Evolutionary conservation across 768 basidiomycete species (phyloP).

Genomic region (Russula ochroleuca): DNA sequence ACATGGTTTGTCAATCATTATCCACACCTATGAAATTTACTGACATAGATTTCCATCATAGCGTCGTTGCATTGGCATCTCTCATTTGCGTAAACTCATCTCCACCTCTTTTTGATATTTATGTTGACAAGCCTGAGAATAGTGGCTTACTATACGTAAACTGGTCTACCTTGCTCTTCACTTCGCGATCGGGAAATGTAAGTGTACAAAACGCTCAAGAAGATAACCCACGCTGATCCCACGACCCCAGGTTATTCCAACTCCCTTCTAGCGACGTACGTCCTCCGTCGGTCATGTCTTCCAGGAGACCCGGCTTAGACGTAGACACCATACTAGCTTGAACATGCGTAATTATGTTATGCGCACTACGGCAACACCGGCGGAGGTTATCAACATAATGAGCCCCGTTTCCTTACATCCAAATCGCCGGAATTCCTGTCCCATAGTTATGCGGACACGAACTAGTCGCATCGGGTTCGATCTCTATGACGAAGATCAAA

Average conservation of each 20-base stretch:
- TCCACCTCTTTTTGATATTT: not conserved
- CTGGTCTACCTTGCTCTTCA: conserved; percentile 20
- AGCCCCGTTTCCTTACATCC: not conserved
- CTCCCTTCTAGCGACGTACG: conserved; percentile 21
- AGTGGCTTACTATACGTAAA: conserved; percentile 15
- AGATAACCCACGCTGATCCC: not conserved
- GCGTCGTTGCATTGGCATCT: conserved; percentile 14
- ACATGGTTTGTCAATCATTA: conserved; percentile 12
- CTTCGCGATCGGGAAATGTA: conserved; percentile 24
- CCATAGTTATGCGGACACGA: not conserved
- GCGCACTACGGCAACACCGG: not conserved
- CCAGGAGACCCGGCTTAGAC: not conserved
- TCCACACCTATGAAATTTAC: not conserved
- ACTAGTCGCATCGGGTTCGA: not conserved
- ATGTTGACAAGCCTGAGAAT: not conserved
- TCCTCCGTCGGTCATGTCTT: not conserved
- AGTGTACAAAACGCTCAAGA: not conserved
- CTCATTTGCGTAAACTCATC: conserved; percentile 9
- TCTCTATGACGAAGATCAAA: not conserved
- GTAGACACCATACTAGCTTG: conserved; percentile 1
- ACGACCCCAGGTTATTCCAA: conserved; percentile 18
- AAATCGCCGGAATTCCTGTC: not conserved
- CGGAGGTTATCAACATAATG: conserved; percentile 2
- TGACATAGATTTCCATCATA: not conserved
- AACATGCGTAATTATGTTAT: conserved; percentile 25